Base-by-base conservation (phyloP, 345 rosid species). In the Hibiscus trionum region DNA sequence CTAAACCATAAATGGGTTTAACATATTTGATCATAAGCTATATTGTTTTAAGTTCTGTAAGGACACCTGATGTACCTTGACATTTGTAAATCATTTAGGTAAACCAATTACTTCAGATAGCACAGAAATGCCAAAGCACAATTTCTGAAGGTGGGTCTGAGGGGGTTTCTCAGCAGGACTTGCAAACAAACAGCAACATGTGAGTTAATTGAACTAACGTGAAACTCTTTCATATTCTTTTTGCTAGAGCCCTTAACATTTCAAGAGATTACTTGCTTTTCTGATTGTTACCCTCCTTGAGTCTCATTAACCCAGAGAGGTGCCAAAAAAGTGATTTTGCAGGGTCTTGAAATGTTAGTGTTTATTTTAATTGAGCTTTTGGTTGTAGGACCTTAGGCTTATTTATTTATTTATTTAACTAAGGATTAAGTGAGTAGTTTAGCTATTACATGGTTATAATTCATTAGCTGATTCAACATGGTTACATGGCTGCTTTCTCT, bases 161-260 rank as follows among this genome's bases (percentile, higher is more conserved):
- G 76, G 97, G 97, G 69, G 85, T 87, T 56, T 93, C 91, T 71
- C 93, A 86, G 75, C 93, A 90, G 82, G 99, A 92, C 75, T 79
- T 90, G 80, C 99, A 92, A 86, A 79, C 93, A 69, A 95, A 89
- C 85, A 88, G 99, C 78, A 92, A 88, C 75, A 86, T 95, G 99
- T 95, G 79, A 87, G 93, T 80, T 56, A 24, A 75, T 53, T 35
- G 15, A 16, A 42, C 31, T 14, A n/a, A 33, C 17, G 31, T 4
- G 7, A 17, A 31, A 17, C 8, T 50, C 2, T 26, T 49, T 75
- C 53, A 0, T 14, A 49, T 49, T 49, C 53, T 14, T 49, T 49
- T 49, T 49, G 17, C 14, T 49, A 49, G 53, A 49, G 16, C 16
- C 53, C 61, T 6, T 46, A 37, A 44, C 59, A 31, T 39, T 42